Evolutionary conservation across 495 filamentous ascomycete species (phyloP).

Genomic region (Podospora pseudopauciseta): DNA sequence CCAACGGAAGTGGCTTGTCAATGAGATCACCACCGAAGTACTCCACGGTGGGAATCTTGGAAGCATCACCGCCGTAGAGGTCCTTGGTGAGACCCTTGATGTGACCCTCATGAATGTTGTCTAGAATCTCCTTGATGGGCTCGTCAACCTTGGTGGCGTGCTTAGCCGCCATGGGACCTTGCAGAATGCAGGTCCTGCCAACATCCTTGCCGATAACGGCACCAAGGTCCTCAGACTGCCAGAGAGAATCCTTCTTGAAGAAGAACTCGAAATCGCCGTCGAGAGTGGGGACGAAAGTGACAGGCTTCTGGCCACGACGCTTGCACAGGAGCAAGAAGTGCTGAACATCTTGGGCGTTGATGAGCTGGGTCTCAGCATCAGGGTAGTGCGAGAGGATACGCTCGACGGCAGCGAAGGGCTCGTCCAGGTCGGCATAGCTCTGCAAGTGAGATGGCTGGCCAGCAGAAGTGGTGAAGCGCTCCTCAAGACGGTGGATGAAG

Average conservation of each 20-base stretch:
- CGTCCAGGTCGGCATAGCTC: constrained; percentile 80
- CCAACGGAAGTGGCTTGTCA: constrained; percentile 57
- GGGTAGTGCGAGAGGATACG: constrained; percentile 78
- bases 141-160: constrained; percentile 87
- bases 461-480: constrained; percentile 71
- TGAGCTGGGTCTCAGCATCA: constrained; percentile 81
- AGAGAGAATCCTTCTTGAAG: constrained; percentile 99
- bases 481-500: constrained; percentile 93
- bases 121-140: constrained; percentile 88
- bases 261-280: constrained; percentile 97
- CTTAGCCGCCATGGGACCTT: constrained; percentile 89
- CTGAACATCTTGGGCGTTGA: constrained; percentile 96
- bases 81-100: constrained; percentile 75
- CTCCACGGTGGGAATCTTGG: constrained; percentile 76
- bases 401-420: constrained; percentile 72
- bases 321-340: constrained; percentile 93
- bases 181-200: constrained; percentile 88
- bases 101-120: constrained; percentile 81
- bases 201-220: constrained; percentile 96
- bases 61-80: constrained; percentile 69
- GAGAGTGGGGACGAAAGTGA: constrained; percentile 87
- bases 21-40: constrained; percentile 88
- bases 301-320: constrained; percentile 89
- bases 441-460: constrained; percentile 66
- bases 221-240: constrained; percentile 96